Evolutionary conservation across 1,284 basidiomycete genomes (phyloP), one percentile per base, ranked within the genome.

Genomic region (Cystobasidium slooffiae): DNA sequence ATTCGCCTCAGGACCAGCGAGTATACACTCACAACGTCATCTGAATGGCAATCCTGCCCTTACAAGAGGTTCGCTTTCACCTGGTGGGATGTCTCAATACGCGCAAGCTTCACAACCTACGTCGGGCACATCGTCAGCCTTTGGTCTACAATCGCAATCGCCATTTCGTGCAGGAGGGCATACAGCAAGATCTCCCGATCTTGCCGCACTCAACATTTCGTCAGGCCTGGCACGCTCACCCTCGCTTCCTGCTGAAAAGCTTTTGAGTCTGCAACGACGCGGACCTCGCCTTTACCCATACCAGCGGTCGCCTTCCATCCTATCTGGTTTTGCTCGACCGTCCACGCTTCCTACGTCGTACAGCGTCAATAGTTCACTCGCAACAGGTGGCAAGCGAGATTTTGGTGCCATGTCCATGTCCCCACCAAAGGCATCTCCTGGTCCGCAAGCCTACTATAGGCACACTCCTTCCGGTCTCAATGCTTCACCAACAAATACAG

Each of bases 121-220:
- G 3, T 73, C 63, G 16, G 63, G 31, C 31, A 47, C 51, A 5
- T 73, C 62, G 9, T 73, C 63, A 7, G 53, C 63, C 37, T 73
- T 73, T 39, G 70, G 70, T 7, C 31, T 73, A 18, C 62, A 65
- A 12, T 73, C 70, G 16, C 70, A 73, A 39, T 73, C 70, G 2
- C 70, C 70, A 16, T 73, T 73, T 44, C 62, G 70, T 52, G 18
- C 46, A 22, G 63, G 39, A 6, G 68, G 68, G 7, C 39, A 53
- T 37, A 8, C 24, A 24, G 68, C 68, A 37, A 46, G 70, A 43
- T 66, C 62, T 8, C 70, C 70, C n/a, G 70, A 73, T 31, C 37
- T 73, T 14, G 22, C 62, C 10, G 62, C 63, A 16, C 62, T 73
- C 49, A 73, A 73, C 31, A 66, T 73, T n/a, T 65, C 70, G 18